Conservation (phyloP, 2,329 filamentous ascomycete species). For the Penicillium brevicompactum region DNA sequence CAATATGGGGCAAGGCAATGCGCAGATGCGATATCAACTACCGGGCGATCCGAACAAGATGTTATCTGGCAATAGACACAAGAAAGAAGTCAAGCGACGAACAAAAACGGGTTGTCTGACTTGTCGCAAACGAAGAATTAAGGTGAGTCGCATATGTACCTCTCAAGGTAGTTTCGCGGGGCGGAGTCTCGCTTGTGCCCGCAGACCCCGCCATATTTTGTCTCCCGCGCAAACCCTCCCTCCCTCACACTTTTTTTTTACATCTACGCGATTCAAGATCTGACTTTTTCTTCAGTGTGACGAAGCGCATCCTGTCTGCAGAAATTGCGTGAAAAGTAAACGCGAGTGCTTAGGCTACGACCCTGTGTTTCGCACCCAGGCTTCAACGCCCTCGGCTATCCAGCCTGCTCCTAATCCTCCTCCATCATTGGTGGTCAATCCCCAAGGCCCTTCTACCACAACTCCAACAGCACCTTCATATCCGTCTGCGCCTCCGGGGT, state of each 20-base stretch:
- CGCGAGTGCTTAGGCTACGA: conserved; percentile 70
- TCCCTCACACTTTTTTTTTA: conserved; percentile 18
- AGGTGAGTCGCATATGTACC: conserved; percentile 53
- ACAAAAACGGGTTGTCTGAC: conserved; percentile 74
- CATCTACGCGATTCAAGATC: conserved; percentile 15
- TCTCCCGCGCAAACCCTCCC: conserved; percentile 19
- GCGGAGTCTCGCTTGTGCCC: conserved; percentile 30
- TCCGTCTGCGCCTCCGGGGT: conserved; percentile 42
- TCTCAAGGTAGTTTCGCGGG: conserved; percentile 17
- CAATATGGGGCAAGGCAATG: conserved; percentile 39
- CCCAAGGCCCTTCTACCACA: conserved; percentile 36
- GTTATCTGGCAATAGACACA: conserved; percentile 64
- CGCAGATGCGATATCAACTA: conserved; percentile 56
- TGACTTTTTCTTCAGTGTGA: conserved; percentile 69
- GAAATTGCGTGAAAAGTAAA: conserved; percentile 69
- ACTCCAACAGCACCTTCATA: conserved; percentile 30
- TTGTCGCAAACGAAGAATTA: conserved; percentile 69
- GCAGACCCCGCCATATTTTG: conserved; percentile 31
- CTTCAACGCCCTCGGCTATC: conserved; percentile 66
- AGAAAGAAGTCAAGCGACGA: conserved; percentile 73
- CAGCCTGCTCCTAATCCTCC: conserved; percentile 58
- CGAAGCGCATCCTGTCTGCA: conserved; percentile 87
- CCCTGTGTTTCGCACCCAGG: conserved; percentile 71
- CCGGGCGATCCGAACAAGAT: conserved; percentile 55
- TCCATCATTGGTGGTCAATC: conserved; percentile 44